A percentile compares a stretch with the other conserved stretches of the same genome.
phyloP scores from a whole-genome alignment of 345 rosid species.

The Anastatica hierochuntica region DNA sequence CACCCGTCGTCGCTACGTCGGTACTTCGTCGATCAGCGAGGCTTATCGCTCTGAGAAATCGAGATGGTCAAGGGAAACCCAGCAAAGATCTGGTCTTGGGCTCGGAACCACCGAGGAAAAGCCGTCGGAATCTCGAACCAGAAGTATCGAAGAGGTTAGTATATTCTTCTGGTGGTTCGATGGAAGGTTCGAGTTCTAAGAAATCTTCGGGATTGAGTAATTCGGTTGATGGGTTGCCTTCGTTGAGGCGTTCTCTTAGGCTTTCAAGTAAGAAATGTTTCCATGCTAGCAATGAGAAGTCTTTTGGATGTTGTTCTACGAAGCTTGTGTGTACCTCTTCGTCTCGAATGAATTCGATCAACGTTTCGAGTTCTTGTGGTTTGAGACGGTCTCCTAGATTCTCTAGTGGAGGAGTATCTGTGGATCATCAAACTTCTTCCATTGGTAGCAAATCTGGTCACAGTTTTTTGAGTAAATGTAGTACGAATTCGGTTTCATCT shows the following conservation, averaged over 20 bases:
- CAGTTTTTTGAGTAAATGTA: conserved; percentile 8
- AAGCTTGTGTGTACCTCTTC: neutral
- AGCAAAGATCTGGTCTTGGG: neutral
- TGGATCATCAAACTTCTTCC: neutral
- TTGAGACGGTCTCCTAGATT: conserved; percentile 27
- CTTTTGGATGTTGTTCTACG: neutral
- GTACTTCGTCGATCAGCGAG: conserved; percentile 36
- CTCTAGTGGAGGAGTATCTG: conserved; percentile 12
- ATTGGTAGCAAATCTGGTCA: neutral
- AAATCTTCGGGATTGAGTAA: too few relatives aligned
- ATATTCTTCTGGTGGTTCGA: neutral
- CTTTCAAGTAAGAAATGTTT: conserved; percentile 3
- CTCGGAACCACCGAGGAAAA: conserved; percentile 16
- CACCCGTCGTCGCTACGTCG: conserved; percentile 13
- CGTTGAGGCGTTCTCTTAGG: conserved; percentile 22
- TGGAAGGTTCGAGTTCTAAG: neutral
- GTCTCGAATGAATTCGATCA: too few relatives aligned
- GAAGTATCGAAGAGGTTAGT: conserved; percentile 3
- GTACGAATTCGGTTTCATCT: conserved; percentile 11
- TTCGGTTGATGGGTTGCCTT: conserved; percentile 3
- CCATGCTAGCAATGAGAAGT: neutral
- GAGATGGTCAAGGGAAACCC: conserved; percentile 5
- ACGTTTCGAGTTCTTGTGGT: too few relatives aligned
- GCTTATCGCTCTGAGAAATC: conserved; percentile 13
- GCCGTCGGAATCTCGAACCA: neutral